These are phyloP conservation scores for Cercospora zeina DNA, from an alignment of 2,329 filamentous ascomycete genomes.

Conservation along the genomic window DNA sequence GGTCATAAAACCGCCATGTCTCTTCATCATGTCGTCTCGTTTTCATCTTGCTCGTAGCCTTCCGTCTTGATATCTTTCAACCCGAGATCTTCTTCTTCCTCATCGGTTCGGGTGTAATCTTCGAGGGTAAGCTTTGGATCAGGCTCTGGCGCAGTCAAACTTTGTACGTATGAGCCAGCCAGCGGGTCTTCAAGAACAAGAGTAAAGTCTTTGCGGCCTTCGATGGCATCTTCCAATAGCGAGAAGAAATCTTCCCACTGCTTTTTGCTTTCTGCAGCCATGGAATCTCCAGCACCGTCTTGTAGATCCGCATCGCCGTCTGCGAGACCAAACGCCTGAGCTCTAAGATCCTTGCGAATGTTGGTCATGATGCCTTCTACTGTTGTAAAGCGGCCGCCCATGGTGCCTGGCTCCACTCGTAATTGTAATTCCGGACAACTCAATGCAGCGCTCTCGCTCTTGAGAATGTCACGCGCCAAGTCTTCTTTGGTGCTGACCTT, in stretches of 20 bases:
- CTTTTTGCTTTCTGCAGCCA: conserved; percentile 62
- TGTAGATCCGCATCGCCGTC: conserved; percentile 50
- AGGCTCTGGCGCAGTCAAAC: conserved; percentile 72
- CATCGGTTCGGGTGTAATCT: conserved; percentile 81
- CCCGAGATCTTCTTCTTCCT: conserved; percentile 92
- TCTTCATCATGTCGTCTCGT: conserved; percentile 19
- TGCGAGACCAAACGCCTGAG: conserved; percentile 79
- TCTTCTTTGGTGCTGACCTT: conserved; percentile 69
- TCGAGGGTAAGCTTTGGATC: conserved; percentile 80
- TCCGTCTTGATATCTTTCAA: conserved; percentile 91
- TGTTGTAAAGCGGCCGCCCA: conserved; percentile 95
- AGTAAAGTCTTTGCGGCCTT: conserved; percentile 76
- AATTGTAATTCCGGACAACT: conserved; percentile 85
- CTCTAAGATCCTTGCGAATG: conserved; percentile 83
- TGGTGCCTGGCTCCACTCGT: conserved; percentile 85
- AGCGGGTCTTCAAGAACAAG: conserved; percentile 84
- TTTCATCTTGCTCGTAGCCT: conserved; percentile 62
- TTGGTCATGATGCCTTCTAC: conserved; percentile 92
- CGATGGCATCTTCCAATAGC: conserved; percentile 73
- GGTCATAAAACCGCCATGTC: not conserved
- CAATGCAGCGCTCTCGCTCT: conserved; percentile 88
- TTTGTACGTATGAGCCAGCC: conserved; percentile 91
- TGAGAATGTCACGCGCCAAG: conserved; percentile 88
- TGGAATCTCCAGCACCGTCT: conserved; percentile 67
- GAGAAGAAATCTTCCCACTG: conserved; percentile 83